These are phyloP conservation scores for Pilatotrama ljubarskyi DNA, from an alignment of 768 basidiomycete genomes.

Conservation along the genomic window DNA sequence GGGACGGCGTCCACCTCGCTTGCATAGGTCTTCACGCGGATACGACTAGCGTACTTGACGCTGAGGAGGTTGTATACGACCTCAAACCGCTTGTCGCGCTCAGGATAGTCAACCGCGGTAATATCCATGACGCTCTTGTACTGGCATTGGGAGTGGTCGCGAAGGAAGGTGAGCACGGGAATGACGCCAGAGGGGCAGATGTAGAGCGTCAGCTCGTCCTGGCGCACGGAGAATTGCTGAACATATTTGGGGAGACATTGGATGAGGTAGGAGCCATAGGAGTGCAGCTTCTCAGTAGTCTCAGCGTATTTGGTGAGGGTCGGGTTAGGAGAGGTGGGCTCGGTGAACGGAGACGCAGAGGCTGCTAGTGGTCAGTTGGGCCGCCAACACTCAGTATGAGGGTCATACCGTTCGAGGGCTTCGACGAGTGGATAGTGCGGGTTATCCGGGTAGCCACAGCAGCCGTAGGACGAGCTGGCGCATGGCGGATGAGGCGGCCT, in stretches of 20 bases:
- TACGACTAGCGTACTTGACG: slow-evolving; percentile 72
- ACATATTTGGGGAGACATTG: slow-evolving; percentile 96
- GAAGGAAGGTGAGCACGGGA: slow-evolving; percentile 87
- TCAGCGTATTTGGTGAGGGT: slow-evolving; percentile 69
- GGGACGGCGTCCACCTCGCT: slow-evolving; percentile 92
- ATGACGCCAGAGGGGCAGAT: slow-evolving; percentile 77
- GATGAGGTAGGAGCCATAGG: slow-evolving; percentile 89
- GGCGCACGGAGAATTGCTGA: slow-evolving; percentile 96
- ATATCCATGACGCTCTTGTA: slow-evolving; percentile 94
- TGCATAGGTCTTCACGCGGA: slow-evolving; percentile 97
- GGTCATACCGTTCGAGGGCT: slow-evolving; percentile 45
- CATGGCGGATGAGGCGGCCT: slow-evolving; percentile 43
- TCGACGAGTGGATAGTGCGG: slow-evolving; percentile 45
- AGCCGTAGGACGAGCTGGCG: slow-evolving; percentile 36
- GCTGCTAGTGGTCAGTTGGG: slow-evolving; percentile 38
- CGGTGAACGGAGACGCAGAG: slow-evolving; percentile 78
- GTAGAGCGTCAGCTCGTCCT: slow-evolving; percentile 94
- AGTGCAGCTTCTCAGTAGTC: slow-evolving; percentile 78
- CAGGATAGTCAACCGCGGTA: slow-evolving; percentile 93
- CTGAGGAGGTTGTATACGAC: slow-evolving; percentile 95
- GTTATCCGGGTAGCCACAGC: slow-evolving; percentile 29
- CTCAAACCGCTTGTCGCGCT: slow-evolving; percentile 91
- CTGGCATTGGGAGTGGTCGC: slow-evolving; percentile 94
- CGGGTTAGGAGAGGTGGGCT: slow-evolving; percentile 88
- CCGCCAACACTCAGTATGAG: not conserved